A percentile compares a stretch with the other conserved stretches of the same genome.
Conservation (phyloP, 306 rosid genomes). For the Hippophae gyantsensis region DNA sequence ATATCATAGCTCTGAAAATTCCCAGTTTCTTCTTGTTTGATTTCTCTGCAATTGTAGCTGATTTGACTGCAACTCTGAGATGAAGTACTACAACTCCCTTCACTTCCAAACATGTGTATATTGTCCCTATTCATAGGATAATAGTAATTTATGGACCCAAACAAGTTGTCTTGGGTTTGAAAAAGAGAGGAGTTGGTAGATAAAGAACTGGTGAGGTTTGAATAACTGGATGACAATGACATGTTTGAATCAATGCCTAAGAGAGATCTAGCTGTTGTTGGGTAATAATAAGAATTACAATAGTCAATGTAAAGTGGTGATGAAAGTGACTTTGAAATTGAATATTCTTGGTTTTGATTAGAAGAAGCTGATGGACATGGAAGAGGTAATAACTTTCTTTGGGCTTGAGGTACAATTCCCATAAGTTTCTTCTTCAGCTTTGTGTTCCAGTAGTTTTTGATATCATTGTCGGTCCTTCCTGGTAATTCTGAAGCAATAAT, state of each 20-base stretch:
- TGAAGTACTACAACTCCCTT: constrained; percentile 51
- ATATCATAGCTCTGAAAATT: constrained; percentile 1
- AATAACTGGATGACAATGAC: constrained; percentile 19
- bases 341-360: constrained; percentile 8
- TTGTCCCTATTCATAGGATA: constrained; percentile 28
- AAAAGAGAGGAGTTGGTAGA: constrained; percentile 24
- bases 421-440: constrained; percentile 88
- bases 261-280: constrained; percentile 20
- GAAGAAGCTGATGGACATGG: constrained; percentile 11
- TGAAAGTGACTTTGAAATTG: not conserved
- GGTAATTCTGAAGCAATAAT: constrained; percentile 83
- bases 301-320: constrained; percentile 17
- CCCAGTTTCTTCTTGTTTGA: constrained; percentile 39
- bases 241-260: constrained; percentile 21
- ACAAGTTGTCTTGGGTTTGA: constrained; percentile 35
- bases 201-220: constrained; percentile 4
- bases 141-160: constrained; percentile 23
- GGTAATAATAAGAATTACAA: constrained; percentile 11
- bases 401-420: constrained; percentile 20
- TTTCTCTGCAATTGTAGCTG: constrained; percentile 27
- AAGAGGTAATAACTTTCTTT: constrained; percentile 23
- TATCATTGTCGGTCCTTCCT: constrained; percentile 91
- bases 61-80: constrained; percentile 57
- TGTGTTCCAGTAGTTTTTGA: constrained; percentile 95
- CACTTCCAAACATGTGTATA: constrained; percentile 47